phyloP scores from a whole-genome alignment of 2,329 filamentous ascomycete genomes.

The Davidsoniella neocaledoniae region DNA sequence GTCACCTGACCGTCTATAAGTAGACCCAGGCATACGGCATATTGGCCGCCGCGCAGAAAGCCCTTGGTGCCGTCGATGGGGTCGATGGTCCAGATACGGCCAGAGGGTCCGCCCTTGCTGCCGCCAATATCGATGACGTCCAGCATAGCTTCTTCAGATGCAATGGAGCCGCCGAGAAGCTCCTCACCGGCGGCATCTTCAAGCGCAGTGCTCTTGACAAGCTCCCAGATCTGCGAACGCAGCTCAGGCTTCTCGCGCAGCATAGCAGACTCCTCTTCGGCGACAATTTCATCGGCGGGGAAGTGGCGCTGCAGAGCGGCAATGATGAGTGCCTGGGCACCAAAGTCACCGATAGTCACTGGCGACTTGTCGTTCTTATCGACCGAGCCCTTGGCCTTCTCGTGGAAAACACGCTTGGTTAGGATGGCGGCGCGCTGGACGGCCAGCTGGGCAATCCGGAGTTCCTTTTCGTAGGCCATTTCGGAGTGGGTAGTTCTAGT shows the following conservation, averaged over 20 bases:
- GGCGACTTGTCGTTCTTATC: slow-evolving; percentile 92
- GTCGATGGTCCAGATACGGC: slow-evolving; percentile 89
- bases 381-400: slow-evolving; percentile 76
- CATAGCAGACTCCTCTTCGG: slow-evolving; percentile 79
- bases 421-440: slow-evolving; percentile 57
- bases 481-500: slow-evolving; percentile 18
- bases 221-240: slow-evolving; percentile 57
- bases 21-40: slow-evolving; percentile 83
- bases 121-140: slow-evolving; percentile 50
- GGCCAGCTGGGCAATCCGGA: slow-evolving; percentile 69
- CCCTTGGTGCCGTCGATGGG: slow-evolving; percentile 97
- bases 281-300: slow-evolving; percentile 78
- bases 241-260: slow-evolving; percentile 56
- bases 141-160: slow-evolving; percentile 49
- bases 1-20: slow-evolving; percentile 89
- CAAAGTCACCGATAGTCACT: slow-evolving; percentile 95
- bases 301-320: slow-evolving; percentile 78
- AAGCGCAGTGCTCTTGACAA: slow-evolving; percentile 52
- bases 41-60: slow-evolving; percentile 89
- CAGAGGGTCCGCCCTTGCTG: slow-evolving; percentile 53
- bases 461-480: slow-evolving; percentile 41
- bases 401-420: slow-evolving; percentile 42
- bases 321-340: slow-evolving; percentile 92
- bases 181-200: slow-evolving; percentile 41
- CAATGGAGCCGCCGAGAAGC: slow-evolving; percentile 51